Evolutionary conservation across 208 protist species (phyloP), one percentile per base, ranked within the genome.

Genomic region (Crithidia mellificae): DNA sequence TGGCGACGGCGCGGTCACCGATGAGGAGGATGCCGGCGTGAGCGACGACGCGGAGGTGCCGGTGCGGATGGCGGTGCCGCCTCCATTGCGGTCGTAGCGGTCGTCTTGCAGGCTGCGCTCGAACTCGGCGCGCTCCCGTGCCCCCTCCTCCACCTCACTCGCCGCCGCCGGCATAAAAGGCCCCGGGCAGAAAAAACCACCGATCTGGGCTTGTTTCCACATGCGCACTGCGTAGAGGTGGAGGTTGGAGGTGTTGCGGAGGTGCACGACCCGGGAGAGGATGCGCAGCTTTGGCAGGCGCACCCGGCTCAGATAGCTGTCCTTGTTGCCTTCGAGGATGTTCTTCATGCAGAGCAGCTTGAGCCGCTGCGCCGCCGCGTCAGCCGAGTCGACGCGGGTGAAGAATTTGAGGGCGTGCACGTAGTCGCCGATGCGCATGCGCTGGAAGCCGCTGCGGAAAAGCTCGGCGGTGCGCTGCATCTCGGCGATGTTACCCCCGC

Each of bases 371-470:
- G 71, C 71, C 19, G 72, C 53, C 2, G 32, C n/a, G 52, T 90
- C 80, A 3, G 52, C 47, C 1, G 68, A 24, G 7, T 9, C 50
- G 5, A 90, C 68, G 8, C 52, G 44, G 17, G 20, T 39, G 59
- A 84, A 86, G 27, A 76, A 38, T 11, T 58, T 6, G 22, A 82
- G 70, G 5, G 84, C 84, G 20, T 73, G 29, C 32, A 62, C 67
- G 72, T 90, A 90, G 15, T 63, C 55, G 27, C 80, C 80, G 3
- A 72, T 27, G 34, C 77, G 71, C 80, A 85, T 85, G 2, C 72
- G 69, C 32, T 83, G 74, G 53, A 90, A 90, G n/a, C 75, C 84
- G 51, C 68, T 68, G n/a, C 80, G 76, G 63, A 84, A 85, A 11
- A 65, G 66, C 25, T 73, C 73, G 4, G 71, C 57, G n/a, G 65